Evolutionary conservation across 768 basidiomycete genomes (phyloP), one percentile per base, ranked within the genome.

Genomic region (Russula sp.): DNA sequence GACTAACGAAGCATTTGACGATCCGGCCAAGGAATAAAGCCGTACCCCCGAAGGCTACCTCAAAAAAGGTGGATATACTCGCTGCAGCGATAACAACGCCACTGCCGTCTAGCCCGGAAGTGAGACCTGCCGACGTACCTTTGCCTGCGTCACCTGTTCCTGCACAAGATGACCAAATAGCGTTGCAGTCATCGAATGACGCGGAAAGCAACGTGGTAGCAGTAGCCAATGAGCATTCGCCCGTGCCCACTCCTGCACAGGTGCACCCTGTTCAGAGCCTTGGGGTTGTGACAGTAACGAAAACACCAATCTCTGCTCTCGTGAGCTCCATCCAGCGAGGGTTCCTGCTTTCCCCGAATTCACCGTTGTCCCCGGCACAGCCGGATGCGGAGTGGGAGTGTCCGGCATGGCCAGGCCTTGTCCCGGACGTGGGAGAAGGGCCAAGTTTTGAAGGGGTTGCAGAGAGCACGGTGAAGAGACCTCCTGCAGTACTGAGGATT

Each of bases 291-390:
- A 46, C 10, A 28, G 36, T 58, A 10, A 46, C 44, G 34, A 59
- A 75, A 65, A 89, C 88, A 34, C 88, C 88, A 2, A 89, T 89
- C 54, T 87, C 88, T 8, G 77, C 82, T 10, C 79, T 89, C 34
- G 70, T 76, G 26, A 69, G 71, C 55, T 71, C 86, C 3, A 89
- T 89, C 61, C 81, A 89, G 67, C 81, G 79, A 18, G 88, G 87
- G 36, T 89, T 89, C 72, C 72, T 85, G n/a, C 80, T 83, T 67
- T 84, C 86, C 4, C 87, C 86, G 18, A 78, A 77, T n/a, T 79
- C 82, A 1, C 84, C 85, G 2, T 76, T 87, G 42, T 85, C 86
- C 2, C 85, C 85, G 20, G 81, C 83, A 28, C 76, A 81, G 61
- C 76, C 79, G 34, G 82, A 84, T 64, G 53, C 36, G 22, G 61